phyloP scores from a whole-genome alignment of 2,329 filamentous ascomycete genomes.

The Neofusicoccum cordaticola region DNA sequence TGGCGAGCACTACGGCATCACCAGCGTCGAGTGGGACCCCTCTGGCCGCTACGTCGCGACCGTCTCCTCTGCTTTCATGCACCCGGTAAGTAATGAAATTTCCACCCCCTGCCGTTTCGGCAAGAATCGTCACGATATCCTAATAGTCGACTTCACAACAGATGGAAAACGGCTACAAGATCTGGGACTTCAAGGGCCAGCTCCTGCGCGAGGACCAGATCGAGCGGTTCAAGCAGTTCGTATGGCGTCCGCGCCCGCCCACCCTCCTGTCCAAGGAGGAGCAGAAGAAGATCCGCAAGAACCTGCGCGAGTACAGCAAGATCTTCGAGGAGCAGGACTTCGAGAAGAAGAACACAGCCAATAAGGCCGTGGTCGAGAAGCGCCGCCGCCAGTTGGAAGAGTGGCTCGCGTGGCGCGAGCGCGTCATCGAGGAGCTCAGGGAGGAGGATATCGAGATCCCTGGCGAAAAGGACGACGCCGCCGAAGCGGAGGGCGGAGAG shows the following conservation, averaged over 20 bases:
- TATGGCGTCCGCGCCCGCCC: constrained; percentile 87
- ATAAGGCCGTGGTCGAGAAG: constrained; percentile 88
- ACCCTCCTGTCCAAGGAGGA: constrained; percentile 95
- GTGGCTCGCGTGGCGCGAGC: constrained; percentile 81
- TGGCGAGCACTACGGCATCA: constrained; percentile 94
- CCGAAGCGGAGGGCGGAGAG: constrained; percentile 51
- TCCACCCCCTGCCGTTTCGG: neutral
- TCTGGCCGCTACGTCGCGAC: constrained; percentile 92
- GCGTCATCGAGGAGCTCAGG: constrained; percentile 65
- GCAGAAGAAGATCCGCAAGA: constrained; percentile 97
- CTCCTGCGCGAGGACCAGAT: constrained; percentile 85
- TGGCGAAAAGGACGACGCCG: constrained; percentile 47
- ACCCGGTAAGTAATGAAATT: constrained; percentile 64
- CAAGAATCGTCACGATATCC: neutral
- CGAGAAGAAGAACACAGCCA: constrained; percentile 88
- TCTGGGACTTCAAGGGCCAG: constrained; percentile 94
- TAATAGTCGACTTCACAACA: constrained; percentile 37
- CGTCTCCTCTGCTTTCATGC: constrained; percentile 93
- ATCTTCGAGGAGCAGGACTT: constrained; percentile 94
- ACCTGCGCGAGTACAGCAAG: constrained; percentile 92
- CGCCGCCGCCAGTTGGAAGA: constrained; percentile 79
- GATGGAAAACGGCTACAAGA: constrained; percentile 99
- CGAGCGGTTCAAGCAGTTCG: constrained; percentile 97
- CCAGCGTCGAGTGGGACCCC: constrained; percentile 97
- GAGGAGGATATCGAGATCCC: constrained; percentile 59